Evolutionary conservation across 1,284 basidiomycete genomes (phyloP).

Genomic region (Calocybe gambosa): DNA sequence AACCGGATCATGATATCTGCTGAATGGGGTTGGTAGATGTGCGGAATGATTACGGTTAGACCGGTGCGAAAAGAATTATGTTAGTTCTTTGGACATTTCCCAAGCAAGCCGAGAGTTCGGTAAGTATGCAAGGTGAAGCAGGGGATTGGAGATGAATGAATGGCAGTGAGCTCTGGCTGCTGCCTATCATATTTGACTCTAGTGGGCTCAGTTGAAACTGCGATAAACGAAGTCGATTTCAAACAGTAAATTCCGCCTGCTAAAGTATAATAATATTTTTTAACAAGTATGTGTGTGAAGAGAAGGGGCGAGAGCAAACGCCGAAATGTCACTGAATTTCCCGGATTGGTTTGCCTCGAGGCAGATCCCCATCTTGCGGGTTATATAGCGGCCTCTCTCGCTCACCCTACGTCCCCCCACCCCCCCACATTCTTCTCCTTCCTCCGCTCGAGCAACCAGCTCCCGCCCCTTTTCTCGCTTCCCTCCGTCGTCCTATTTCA

Average conservation of each 20-base stretch:
- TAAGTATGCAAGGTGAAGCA: conserved; percentile 4
- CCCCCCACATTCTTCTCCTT: conserved; percentile 23
- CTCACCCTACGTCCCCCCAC: conserved; percentile 21
- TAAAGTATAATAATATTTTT: conserved; percentile 6
- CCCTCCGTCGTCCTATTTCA: conserved; percentile 25
- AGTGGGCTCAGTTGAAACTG: conserved; percentile 3
- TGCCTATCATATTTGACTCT: too few relatives aligned
- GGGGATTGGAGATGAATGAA: conserved; percentile 12
- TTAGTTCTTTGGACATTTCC: conserved; percentile 1
- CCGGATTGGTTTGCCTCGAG: conserved; percentile 17
- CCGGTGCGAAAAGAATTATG: conserved; percentile 11
- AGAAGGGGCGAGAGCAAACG: conserved; percentile 14
- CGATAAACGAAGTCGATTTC: neutral
- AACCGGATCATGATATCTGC: conserved; percentile 21
- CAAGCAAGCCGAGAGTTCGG: conserved; percentile 11
- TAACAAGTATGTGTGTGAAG: conserved; percentile 11
- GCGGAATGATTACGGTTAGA: conserved; percentile 13
- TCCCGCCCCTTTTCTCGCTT: conserved; percentile 16
- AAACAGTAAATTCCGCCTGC: conserved; percentile 15
- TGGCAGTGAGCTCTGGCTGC: neutral
- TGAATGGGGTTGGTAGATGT: conserved; percentile 17
- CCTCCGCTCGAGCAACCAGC: conserved; percentile 6
- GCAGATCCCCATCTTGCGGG: conserved; percentile 13
- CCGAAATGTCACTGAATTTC: conserved; percentile 14
- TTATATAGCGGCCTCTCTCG: conserved; percentile 20